Evolutionary conservation across 1,284 basidiomycete species (phyloP).

Genomic region (Puccinia novopanici): DNA sequence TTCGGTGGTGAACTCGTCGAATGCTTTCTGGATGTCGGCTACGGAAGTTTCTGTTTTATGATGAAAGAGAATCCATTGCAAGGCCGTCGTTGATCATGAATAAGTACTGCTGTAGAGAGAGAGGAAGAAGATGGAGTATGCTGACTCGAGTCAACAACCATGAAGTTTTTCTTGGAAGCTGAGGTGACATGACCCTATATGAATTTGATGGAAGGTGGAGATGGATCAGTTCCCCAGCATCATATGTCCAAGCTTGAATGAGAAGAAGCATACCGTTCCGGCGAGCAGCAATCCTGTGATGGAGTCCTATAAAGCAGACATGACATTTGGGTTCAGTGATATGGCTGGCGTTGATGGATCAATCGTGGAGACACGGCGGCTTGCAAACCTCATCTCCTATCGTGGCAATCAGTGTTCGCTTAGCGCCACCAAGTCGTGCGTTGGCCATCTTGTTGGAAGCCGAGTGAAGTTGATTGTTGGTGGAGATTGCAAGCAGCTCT

Average conservation of each 20-base stretch:
- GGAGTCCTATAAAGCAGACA: slow-evolving; percentile 70
- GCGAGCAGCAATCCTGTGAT: slow-evolving; percentile 89
- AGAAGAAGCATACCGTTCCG: slow-evolving; percentile 67
- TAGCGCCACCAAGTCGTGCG: slow-evolving; percentile 57
- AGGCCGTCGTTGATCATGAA: not conserved
- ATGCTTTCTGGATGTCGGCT: slow-evolving; percentile 80
- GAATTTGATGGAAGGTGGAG: not conserved
- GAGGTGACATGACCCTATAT: slow-evolving; percentile 72
- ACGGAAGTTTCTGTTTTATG: slow-evolving; percentile 75
- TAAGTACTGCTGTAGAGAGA: not conserved
- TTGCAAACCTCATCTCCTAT: slow-evolving; percentile 84
- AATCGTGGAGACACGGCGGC: not conserved
- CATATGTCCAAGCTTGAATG: not conserved
- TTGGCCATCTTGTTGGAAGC: slow-evolving; percentile 27
- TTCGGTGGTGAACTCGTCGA: slow-evolving; percentile 81
- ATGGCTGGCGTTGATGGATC: not conserved
- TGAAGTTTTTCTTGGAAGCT: slow-evolving; percentile 90
- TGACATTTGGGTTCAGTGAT: not conserved
- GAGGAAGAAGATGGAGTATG: not conserved
- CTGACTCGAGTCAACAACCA: slow-evolving; percentile 85
- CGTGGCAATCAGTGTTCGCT: slow-evolving; percentile 82
- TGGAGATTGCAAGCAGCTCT: too few species aligned
- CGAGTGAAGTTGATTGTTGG: not conserved
- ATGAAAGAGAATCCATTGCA: slow-evolving; percentile 10
- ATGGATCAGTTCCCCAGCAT: not conserved